Evolutionary conservation across 441 rosid species (phyloP).

Genomic region (Metrosideros polymorpha): DNA sequence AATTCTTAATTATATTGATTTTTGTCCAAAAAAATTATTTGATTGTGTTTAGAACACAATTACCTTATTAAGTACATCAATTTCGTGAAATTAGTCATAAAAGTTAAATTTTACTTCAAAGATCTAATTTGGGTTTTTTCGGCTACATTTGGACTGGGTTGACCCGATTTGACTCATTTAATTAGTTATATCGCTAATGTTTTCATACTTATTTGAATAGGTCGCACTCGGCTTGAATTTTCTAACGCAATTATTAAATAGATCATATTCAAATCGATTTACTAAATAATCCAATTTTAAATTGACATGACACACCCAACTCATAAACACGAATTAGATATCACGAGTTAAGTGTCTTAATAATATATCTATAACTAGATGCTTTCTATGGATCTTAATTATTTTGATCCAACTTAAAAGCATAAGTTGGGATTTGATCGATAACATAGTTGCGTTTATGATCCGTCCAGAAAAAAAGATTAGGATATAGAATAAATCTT

Average conservation of each 20-base stretch:
- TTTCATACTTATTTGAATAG: background rate
- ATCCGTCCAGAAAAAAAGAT: background rate
- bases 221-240: background rate
- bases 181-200: background rate
- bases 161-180: background rate
- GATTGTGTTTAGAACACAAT: background rate
- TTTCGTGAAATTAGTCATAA: background rate
- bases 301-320: background rate
- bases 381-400: background rate
- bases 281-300: background rate
- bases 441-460: background rate
- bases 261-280: background rate
- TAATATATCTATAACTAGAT: no score
- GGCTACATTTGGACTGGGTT: background rate
- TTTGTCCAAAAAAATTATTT: background rate
- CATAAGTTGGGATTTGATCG: background rate
- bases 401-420: background rate
- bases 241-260: background rate
- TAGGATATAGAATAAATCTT: background rate
- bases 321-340: no score
- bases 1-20: background rate
- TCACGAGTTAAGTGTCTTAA: no score
- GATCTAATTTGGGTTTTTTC: background rate
- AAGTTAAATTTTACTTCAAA: background rate
- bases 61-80: background rate